Evolutionary conservation across 768 basidiomycete species (phyloP), one percentile per base, ranked within the genome.

Genomic region (Hygrocybe coccinea): DNA sequence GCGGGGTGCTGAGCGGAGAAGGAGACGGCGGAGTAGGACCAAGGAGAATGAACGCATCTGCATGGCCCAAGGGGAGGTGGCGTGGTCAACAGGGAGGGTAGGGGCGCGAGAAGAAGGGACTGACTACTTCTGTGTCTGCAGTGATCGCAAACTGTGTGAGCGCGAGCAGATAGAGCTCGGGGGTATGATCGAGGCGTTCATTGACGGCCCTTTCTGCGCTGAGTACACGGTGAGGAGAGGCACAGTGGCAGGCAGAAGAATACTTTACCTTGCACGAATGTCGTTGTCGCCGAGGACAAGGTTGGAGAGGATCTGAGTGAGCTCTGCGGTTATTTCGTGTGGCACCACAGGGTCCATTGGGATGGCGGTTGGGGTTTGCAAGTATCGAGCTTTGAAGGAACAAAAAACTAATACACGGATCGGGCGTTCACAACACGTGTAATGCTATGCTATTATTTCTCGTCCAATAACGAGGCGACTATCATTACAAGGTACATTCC

Each of bases 31-130:
- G 25, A 91, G 79, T 29, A 91, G 80, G 9, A 92, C 89, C 25
- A 91, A 75, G 1, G 89, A 89, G 69, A 91, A 91, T 0, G 87
- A 87, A 25, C 89, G 84, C 89, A 91, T 91, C 88, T 90, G 52
- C 22, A 38, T 21, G 6, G 12, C 33, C 58, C 63, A 56, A 34
- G 24, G 49, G 34, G 51, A n/a, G 50, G 21, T 5, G 14, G 25
- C 33, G n/a, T n/a, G 34, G n/a, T 29, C 24, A 24, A 33, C 15
- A 9, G 10, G 39, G 29, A 25, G 21, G 12, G 17, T 10, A 29
- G 21, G 21, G 36, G 25, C 46, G 38, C 37, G 39, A 54, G 36
- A 12, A 25, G 49, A 5, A 29, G 21, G 29, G 22, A 78, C 86
- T 68, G 61, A 89, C 89, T 71, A 89, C 85, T 68, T 90, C 88